Base-by-base conservation (phyloP, 495 filamentous ascomycete genomes). In the Bacidia rubella region DNA sequence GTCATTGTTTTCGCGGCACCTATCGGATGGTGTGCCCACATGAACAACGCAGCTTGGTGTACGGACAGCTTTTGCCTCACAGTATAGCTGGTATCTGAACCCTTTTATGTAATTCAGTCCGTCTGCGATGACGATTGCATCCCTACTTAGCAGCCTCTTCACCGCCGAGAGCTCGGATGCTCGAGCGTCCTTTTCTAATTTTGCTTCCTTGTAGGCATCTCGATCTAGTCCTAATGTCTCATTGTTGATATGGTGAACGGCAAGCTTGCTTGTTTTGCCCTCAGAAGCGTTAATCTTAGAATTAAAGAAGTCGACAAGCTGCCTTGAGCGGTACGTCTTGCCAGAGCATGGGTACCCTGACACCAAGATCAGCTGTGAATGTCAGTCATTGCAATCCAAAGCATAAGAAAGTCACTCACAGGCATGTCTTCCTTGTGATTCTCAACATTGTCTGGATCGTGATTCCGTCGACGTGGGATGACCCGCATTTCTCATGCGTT, bases 41-140 rank as follows among this genome's bases (percentile, higher is more conserved):
- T 95, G 90, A 49, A 86, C 75, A 54, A 95, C 84, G 59, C 86
- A 93, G 64, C 76, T 86, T 5, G 85, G 79, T 9, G 90, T 95
- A 54, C 81, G 69, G 25, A 86, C 67, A 22, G 90, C 87, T 65
- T 96, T 97, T 2, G 89, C 81, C 68, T 96, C 92, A 65, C 92
- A 96, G 71, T 81, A 90, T 1, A 98, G 74, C 70, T 98, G 92
- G 65, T 98, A 98, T 40, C 92, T 75, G 74, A 85, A 96, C 21
- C 92, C 92, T 67, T 98, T 98, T 69, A 98, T 98, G 68, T 97
- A 97, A 63, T 97, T 96, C 63, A 90, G 76, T 5, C 84, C 85
- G 66, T 95, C 89, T 5, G 89, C 76, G 43, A 98, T 79, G 53
- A 97, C 88, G 54, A 98, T 81, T 58, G 85, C 86, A 58, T 88